Evolutionary conservation across 1,139 yeast species (phyloP).

Genomic region (Eremothecium gossypii): DNA sequence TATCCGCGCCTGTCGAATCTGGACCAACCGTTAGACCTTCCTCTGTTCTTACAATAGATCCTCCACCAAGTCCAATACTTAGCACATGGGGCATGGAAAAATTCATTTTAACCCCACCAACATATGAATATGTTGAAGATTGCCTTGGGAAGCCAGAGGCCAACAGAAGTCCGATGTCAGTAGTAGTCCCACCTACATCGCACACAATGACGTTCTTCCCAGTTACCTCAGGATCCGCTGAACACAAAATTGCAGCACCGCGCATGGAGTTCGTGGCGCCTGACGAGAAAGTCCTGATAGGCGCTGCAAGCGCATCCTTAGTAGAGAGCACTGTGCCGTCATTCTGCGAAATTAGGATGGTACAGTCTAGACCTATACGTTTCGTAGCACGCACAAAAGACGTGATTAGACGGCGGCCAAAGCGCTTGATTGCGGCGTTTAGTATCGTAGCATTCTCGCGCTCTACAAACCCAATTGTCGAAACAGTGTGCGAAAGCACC

Average conservation of each 20-base stretch:
- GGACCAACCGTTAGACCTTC: constrained; percentile 33
- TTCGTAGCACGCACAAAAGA: constrained; percentile 32
- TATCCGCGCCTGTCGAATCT: constrained; percentile 36
- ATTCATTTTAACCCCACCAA: constrained; percentile 38
- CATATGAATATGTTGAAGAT: constrained; percentile 31
- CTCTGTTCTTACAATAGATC: constrained; percentile 33
- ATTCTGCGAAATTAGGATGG: constrained; percentile 35
- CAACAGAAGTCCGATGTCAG: constrained; percentile 37
- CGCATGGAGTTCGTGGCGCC: constrained; percentile 42
- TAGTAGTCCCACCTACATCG: constrained; percentile 39
- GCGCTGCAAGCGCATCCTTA: constrained; percentile 31
- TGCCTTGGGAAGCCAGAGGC: constrained; percentile 37
- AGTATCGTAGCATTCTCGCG: constrained; percentile 38
- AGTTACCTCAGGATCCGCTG: constrained; percentile 23
- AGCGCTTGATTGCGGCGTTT: constrained; percentile 35
- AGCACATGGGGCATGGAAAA: constrained; percentile 40
- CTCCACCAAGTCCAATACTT: constrained; percentile 38
- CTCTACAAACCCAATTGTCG: constrained; percentile 36
- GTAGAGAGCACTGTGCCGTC: constrained; percentile 37
- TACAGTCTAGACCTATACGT: constrained; percentile 31
- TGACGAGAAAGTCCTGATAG: constrained; percentile 37
- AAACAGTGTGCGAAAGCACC: constrained; percentile 33
- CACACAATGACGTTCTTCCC: constrained; percentile 32
- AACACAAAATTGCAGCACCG: constrained; percentile 36
- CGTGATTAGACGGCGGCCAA: constrained; percentile 32